Base-by-base conservation (phyloP, 2,329 filamentous ascomycete species). In the Penicillium sp. region DNA sequence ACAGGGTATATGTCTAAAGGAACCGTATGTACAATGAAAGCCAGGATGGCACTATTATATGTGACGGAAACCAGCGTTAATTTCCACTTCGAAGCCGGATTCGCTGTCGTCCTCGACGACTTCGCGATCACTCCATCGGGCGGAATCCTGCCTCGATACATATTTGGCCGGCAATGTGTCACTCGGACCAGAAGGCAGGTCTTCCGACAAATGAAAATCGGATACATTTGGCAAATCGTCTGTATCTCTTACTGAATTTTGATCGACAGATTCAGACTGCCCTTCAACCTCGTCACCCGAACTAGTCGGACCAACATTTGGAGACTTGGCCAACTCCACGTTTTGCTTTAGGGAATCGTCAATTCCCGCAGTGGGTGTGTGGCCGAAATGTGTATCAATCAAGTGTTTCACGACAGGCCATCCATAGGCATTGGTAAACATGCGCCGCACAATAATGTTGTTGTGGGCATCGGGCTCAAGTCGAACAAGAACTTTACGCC, bases 391-490 rank as follows among this genome's bases (percentile, higher is more conserved):
- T 0, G 91, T 92, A 67, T 97, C 92, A 50, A 94, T 93, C 20
- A 97, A 78, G 74, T 99, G 94, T 75, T 97, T 92, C 48, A 97
- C 80, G 1, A 99, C 94, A 0, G 94, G 94, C 94, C 94, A 99
- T 2, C 94, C 94, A 66, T 96, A 96, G 0, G 94, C 94, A 69
- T 99, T 99, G 55, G 92, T 88, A 72, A 99, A 99, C 87, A 92
- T 96, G 54, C 94, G 88, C 16, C 94, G 88, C 24, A 99, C 94
- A 58, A 97, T 89, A 63, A 99, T 96, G 73, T 99, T 99, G 75
- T 99, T 99, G 77, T 99, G 94, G 0, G 94, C 94, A 74, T 99
- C 94, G 0, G 94, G 94, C 71, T 99, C 93, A 2, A 99, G 81
- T 52, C 94, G 89, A 14, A 99, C 94, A 4, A 99, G 84, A 1